Base-by-base conservation (phyloP, 73 alveolate species). In the Paramecium pentaurelia region DNA sequence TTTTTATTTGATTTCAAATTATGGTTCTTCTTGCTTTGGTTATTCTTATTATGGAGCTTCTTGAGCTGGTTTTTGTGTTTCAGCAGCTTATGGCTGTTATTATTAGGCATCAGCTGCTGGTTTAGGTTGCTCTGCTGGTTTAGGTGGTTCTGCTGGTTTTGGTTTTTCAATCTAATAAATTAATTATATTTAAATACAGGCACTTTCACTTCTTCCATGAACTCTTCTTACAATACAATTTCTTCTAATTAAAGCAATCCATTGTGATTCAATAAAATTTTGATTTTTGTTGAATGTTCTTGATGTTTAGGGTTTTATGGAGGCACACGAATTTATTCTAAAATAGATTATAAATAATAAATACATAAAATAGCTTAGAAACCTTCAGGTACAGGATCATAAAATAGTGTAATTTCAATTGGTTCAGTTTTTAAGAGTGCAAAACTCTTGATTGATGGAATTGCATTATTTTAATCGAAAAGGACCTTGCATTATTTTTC, bases 371-470 rank as follows among this genome's bases (percentile, higher is more conserved):
- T 70, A 20, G 95, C 75, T 9, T 96, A 95, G 25, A 80, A 44
- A 85, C 98, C 93, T 49, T 60, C 47, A 59, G 94, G 86, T 44
- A 84, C 44, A 20, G 93, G 59, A 49, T 95, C 95, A 71, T 96
- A 95, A 73, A 93, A 77, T 32, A 96, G 93, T 6, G 86, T 75
- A 18, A 95, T 86, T 28, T 93, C 94, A 73, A 95, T 92, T 20
- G 97, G 95, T 34, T 94, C 98, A 4, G 93, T 95, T 70, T 94
- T 96, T 64, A 87, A 92, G 32, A 95, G 92, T 32, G 97, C 88
- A 22, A 96, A 86, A 32, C 95, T 71, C 92, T 95, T 96, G 2
- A 94, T 93, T 45, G 95, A 60, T 16, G 99, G 99, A 95, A 95
- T 95, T 30, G 92, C 83, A 71, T 83, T 68, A 27, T 92, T 93